These are phyloP conservation scores for Massariosphaeria phaeospora DNA, from an alignment of 495 filamentous ascomycete genomes.

Conservation along the genomic window DNA sequence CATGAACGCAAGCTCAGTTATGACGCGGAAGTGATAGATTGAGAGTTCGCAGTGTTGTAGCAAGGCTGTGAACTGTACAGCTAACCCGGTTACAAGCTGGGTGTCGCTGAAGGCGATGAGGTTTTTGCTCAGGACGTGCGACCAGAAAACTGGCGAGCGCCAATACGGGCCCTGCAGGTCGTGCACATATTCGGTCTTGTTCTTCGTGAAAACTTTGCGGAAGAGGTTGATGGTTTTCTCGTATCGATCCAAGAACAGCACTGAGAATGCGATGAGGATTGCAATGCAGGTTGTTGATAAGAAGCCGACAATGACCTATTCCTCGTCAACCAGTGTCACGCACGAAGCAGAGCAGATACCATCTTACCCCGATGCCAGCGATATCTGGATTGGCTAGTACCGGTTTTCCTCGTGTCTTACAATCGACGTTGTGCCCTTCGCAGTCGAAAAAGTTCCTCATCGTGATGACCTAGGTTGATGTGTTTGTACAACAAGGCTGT, in stretches of 20 bases:
- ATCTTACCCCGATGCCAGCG: slow-evolving; percentile 9
- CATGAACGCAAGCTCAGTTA: slow-evolving; percentile 27
- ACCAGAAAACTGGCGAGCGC: slow-evolving; percentile 27
- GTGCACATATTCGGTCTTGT: background rate
- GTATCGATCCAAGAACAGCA: slow-evolving; percentile 28
- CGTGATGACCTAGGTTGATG: too few species aligned
- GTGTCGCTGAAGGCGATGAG: slow-evolving; percentile 30
- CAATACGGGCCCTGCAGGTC: slow-evolving; percentile 6
- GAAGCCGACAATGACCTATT: slow-evolving; percentile 31
- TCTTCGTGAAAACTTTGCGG: slow-evolving; percentile 9
- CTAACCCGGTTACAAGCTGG: slow-evolving; percentile 27
- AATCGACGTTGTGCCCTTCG: background rate
- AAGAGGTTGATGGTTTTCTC: slow-evolving; percentile 1
- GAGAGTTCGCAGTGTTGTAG: slow-evolving; percentile 28
- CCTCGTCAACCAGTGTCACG: background rate
- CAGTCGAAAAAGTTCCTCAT: background rate
- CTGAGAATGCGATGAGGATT: slow-evolving; percentile 17
- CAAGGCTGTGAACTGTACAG: slow-evolving; percentile 30
- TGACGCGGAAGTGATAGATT: slow-evolving; percentile 31
- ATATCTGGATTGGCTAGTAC: slow-evolving; percentile 10
- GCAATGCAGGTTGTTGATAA: slow-evolving; percentile 30
- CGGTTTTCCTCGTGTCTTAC: background rate
- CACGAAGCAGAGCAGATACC: background rate
- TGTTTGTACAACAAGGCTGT: too few species aligned
- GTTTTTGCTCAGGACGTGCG: slow-evolving; percentile 28